Evolutionary conservation across 345 rosid genomes (phyloP).

Genomic region (Crucihimalaya himalaica): DNA sequence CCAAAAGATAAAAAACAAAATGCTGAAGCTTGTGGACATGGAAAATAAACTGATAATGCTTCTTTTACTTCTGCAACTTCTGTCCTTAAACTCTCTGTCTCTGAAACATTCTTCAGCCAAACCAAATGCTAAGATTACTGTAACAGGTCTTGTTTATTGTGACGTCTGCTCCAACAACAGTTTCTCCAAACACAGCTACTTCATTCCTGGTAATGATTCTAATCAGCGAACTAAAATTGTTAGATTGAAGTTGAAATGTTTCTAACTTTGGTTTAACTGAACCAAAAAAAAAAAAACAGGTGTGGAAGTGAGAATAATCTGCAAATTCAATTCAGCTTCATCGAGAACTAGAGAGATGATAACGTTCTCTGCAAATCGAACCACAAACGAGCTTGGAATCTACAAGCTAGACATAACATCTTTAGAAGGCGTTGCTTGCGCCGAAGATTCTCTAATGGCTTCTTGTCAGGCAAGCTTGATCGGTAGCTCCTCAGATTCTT

Average conservation of each 20-base stretch:
- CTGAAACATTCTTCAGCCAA: conserved; percentile 39
- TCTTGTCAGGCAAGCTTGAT: conserved; percentile 76
- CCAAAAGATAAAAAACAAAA: conserved; percentile 3
- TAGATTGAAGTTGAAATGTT: not conserved
- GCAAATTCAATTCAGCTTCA: conserved; percentile 69
- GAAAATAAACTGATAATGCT: conserved; percentile 30
- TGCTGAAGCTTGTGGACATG: conserved; percentile 25
- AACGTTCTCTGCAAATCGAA: conserved; percentile 79
- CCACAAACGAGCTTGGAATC: conserved; percentile 73
- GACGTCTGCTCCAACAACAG: conserved; percentile 95
- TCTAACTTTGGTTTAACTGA: not conserved
- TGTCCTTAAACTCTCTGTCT: conserved; percentile 45
- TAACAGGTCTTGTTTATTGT: conserved; percentile 92
- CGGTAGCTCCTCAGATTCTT: conserved; percentile 53
- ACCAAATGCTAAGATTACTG: conserved; percentile 59
- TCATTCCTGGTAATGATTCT: conserved; percentile 64
- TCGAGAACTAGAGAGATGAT: conserved; percentile 69
- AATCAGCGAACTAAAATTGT: not conserved
- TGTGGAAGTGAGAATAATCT: conserved; percentile 79
- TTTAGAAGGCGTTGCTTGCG: conserved; percentile 67
- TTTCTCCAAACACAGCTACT: conserved; percentile 93
- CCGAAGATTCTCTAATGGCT: conserved; percentile 32
- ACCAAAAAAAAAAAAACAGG: conserved; percentile 43
- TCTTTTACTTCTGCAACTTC: conserved; percentile 48
- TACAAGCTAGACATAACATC: conserved; percentile 84